Conservation (phyloP, 306 rosid species). For the Vigna angularis region DNA sequence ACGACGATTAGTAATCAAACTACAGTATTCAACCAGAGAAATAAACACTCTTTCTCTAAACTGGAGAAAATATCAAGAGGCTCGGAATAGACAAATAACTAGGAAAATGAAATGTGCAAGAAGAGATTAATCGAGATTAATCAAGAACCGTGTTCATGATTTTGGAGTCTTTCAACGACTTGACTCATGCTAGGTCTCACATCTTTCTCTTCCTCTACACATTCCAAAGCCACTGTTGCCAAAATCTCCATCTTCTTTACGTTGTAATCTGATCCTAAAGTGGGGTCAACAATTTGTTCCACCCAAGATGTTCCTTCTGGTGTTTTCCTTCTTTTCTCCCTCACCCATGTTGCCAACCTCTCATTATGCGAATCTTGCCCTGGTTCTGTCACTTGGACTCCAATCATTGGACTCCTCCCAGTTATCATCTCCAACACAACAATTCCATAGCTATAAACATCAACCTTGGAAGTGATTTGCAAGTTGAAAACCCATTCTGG, state of each 20-base stretch:
- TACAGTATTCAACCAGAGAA: neutral
- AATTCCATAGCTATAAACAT: slow-evolving; percentile 28
- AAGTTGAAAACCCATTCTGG: slow-evolving; percentile 32
- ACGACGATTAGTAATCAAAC: neutral
- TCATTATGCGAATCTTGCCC: slow-evolving; percentile 34
- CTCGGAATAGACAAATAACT: neutral
- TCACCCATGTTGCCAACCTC: slow-evolving; percentile 49
- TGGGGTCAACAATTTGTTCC: slow-evolving; percentile 46
- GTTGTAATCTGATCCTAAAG: slow-evolving; percentile 35
- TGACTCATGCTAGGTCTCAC: slow-evolving; percentile 59
- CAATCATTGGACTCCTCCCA: slow-evolving; percentile 32
- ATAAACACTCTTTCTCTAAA: neutral
- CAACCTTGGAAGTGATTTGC: slow-evolving; percentile 29
- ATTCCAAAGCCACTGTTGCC: slow-evolving; percentile 48
- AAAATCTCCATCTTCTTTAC: slow-evolving; percentile 35
- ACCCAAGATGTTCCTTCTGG: slow-evolving; percentile 8
- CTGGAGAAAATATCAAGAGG: neutral
- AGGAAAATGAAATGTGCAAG: neutral
- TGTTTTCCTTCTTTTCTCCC: slow-evolving; percentile 32
- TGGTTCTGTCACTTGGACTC: neutral
- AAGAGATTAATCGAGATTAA: neutral
- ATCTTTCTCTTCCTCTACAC: slow-evolving; percentile 55
- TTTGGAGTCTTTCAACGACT: slow-evolving; percentile 51
- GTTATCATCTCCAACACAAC: slow-evolving; percentile 43
- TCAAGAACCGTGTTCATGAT: neutral